Conservation (phyloP, 306 rosid species). For the Cercis canadensis region DNA sequence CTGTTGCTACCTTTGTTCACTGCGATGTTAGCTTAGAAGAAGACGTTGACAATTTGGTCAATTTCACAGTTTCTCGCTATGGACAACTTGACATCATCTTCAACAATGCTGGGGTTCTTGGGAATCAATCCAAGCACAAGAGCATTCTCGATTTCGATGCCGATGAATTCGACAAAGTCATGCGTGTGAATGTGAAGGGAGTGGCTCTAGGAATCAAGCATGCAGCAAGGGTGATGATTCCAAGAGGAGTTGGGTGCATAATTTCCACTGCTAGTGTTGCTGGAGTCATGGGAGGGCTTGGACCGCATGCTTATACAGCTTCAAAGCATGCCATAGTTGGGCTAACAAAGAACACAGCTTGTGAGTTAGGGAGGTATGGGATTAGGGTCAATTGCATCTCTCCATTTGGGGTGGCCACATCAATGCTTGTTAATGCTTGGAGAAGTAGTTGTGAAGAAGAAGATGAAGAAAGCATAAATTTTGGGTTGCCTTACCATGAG, state of each 20-base stretch:
- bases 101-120: slow-evolving; percentile 90
- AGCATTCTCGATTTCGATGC: slow-evolving; percentile 76
- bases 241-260: slow-evolving; percentile 65
- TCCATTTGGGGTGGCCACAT: slow-evolving; percentile 91
- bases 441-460: slow-evolving; percentile 34
- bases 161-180: slow-evolving; percentile 68
- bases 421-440: slow-evolving; percentile 89
- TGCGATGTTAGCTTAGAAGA: slow-evolving; percentile 79
- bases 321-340: slow-evolving; percentile 96
- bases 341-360: slow-evolving; percentile 75
- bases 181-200: slow-evolving; percentile 85
- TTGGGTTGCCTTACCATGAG: slow-evolving; percentile 53
- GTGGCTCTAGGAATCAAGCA: slow-evolving; percentile 87
- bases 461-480: slow-evolving; percentile 34
- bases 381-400: slow-evolving; percentile 86
- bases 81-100: slow-evolving; percentile 81
- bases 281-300: slow-evolving; percentile 77
- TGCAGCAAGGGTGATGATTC: slow-evolving; percentile 87
- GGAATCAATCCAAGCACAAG: slow-evolving; percentile 69
- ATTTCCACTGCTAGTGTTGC: slow-evolving; percentile 84
- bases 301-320: slow-evolving; percentile 90
- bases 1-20: slow-evolving; percentile 59
- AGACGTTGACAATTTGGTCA: slow-evolving; percentile 60
- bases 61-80: slow-evolving; percentile 51
- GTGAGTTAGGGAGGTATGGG: slow-evolving; percentile 80